Base-by-base conservation (phyloP, 345 rosid genomes). In the Eucalyptus erythrocorys region DNA sequence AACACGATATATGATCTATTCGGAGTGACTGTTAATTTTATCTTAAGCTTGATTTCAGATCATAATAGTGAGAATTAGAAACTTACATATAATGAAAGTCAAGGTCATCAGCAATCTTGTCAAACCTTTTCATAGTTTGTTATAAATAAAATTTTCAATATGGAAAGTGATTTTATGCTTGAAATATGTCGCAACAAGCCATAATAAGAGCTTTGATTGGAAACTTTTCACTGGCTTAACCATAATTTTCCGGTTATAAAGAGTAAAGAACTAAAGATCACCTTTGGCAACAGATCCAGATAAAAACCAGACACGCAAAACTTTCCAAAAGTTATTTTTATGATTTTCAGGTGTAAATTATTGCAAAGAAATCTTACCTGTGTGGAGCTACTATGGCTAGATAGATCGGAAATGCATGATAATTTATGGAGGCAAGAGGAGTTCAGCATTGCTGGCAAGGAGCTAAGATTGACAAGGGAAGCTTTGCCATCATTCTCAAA, bases 361-460 rank as follows among this genome's bases (percentile, higher is more conserved):
- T 10, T 40, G 47, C 84, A 21, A 22, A n/a, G 87, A 87, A 90
- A 21, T 49, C 92, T 5, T 93, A 95, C 96, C 61, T 92, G 89
- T 88, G 95, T 92, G 55, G 88, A 91, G n/a, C 92, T 91, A 80
- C 90, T 90, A 86, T 90, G 87, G 87, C 64, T 76, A 47, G 93
- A 91, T 26, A 98, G 93, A 71, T 96, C 94, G 87, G 98, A 91
- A 87, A 96, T 94, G 88, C 91, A 26, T 4, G 96, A 95, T 86
- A 90, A 87, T 90, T 88, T 92, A 86, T 94, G 97, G 91, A 97
- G 96, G 88, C 99, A 95, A 49, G 98, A 92, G 22, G 99, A 98
- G 91, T 95, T 94, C 49, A 98, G 88, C 92, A 98, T 91, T 84
- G 99, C 99, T 32, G 99, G 96, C 91, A 98, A 91, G 90, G 93